Conservation (phyloP, 371 early-diverging fungal genomes). For the Mucor saturninus region DNA sequence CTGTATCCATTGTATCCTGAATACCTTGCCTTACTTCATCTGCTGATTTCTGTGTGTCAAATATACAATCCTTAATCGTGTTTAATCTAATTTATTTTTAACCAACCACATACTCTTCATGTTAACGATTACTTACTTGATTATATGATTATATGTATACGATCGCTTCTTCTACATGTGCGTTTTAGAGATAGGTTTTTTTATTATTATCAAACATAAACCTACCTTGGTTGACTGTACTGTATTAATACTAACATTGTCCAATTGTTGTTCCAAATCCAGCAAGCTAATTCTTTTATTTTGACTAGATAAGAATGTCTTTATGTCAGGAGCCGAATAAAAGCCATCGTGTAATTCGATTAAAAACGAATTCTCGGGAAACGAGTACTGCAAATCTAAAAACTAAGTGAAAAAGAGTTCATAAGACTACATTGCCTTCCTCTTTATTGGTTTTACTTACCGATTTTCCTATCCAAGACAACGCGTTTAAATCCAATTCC, state of each 20-base stretch:
- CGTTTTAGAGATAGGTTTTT: background rate
- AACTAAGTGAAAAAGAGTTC: background rate
- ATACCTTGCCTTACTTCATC: conserved; percentile 54
- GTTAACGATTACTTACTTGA: conserved; percentile 33
- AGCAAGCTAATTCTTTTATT: conserved; percentile 34
- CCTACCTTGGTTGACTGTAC: conserved; percentile 28
- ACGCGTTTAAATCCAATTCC: conserved; percentile 54
- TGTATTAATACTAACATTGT: conserved; percentile 28
- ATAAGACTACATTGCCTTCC: background rate
- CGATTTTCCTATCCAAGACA: conserved; percentile 52
- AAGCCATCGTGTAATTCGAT: conserved; percentile 62
- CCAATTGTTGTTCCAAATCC: conserved; percentile 17
- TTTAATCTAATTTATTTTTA: conserved; percentile 34
- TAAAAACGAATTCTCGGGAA: conserved; percentile 60
- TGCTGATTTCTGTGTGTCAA: conserved; percentile 58
- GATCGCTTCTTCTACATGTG: conserved; percentile 45
- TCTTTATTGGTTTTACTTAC: conserved; percentile 23
- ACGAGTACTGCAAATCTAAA: conserved; percentile 39
- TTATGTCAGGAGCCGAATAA: conserved; percentile 56
- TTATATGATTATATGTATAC: conserved; percentile 58
- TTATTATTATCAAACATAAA: background rate
- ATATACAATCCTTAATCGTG: conserved; percentile 60
- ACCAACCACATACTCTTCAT: background rate
- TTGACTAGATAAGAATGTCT: conserved; percentile 23
- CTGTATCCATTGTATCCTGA: conserved; percentile 42